Base-by-base conservation (phyloP, 2,329 filamentous ascomycete genomes). In the Hypoxylon sp. region DNA sequence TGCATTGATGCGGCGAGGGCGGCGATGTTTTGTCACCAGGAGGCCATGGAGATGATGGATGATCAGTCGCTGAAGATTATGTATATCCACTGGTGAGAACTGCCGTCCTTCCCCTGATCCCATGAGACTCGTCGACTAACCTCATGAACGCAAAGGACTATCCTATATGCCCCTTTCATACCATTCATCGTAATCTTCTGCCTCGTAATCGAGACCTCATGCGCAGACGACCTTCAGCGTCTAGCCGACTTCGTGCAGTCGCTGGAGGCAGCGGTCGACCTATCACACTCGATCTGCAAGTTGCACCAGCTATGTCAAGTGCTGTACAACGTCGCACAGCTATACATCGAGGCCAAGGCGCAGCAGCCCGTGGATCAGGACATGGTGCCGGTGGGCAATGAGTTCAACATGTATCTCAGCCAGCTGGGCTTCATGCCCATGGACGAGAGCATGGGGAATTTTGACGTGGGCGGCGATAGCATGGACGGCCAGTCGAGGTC, bases 301-400 rank as follows among this genome's bases (percentile, higher is more conserved):
- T 79, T 89, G 15, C 83, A 87, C 67, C 86, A 84, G 27, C 81
- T 91, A 13, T 90, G 87, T 68, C 83, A 87, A 51, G 84, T 89
- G 1, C 83, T 91, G 54, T 84, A 86, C 69, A 87, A 82, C 37
- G 85, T 90, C 6, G 88, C 88, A 0, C 81, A 83, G 37, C 80
- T 89, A 3, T 90, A 90, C 69, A 80, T 89, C 15, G 85, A 89
- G 73, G 85, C 86, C 2, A 87, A 86, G 66, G 75, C 80, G 79
- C 70, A 81, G 62, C 76, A 71, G 37, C 74, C 62, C 39, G 21
- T 58, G 11, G 66, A 69, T 29, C 70, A 72, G 60, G 69, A 72
- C 29, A 72, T 74, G 63, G 74, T 72, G 7, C 73, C 73, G 6
- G 72, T 75, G 8, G 73, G 76, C 0, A 75, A 72, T 56, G 77